Percentiles rank a stretch among this genome's conserved stretches.
phyloP scores from a whole-genome alignment of 192 early-diverging fungal genomes.

The Coemansia sp. region DNA sequence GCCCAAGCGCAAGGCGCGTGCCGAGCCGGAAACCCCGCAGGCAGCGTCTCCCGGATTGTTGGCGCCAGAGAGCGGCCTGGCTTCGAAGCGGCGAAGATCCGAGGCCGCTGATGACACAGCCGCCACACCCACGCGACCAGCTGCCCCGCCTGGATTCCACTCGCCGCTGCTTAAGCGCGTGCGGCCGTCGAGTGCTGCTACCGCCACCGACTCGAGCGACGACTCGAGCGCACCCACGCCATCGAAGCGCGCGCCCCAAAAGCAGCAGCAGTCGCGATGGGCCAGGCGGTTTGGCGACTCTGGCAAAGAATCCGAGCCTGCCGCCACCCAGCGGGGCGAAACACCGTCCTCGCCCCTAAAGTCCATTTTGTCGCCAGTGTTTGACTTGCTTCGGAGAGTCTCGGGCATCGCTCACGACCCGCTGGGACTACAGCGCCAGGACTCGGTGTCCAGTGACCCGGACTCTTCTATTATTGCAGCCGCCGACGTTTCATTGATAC shows the following conservation, averaged over 20 bases:
- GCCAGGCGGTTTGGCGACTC: slow-evolving; percentile 3
- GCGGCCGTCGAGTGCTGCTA: not conserved
- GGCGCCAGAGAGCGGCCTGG: not conserved
- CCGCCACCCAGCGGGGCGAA: slow-evolving; percentile 1
- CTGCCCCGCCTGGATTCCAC: slow-evolving; percentile 7
- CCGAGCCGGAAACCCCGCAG: not conserved
- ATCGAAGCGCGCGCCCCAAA: not conserved
- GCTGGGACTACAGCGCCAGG: slow-evolving; percentile 16
- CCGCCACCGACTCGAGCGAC: not conserved
- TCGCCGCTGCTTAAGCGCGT: slow-evolving; percentile 10
- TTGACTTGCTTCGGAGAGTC: slow-evolving; percentile 39
- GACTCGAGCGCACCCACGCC: slow-evolving; percentile 3
- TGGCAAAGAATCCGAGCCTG: not conserved
- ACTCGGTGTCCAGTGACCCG: not conserved
- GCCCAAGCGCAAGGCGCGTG: slow-evolving; percentile 35
- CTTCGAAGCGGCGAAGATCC: slow-evolving; percentile 11
- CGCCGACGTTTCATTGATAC: not conserved
- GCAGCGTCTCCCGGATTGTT: too few species aligned
- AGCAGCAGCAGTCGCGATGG: slow-evolving; percentile 6
- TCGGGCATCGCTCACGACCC: slow-evolving; percentile 38
- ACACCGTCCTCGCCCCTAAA: slow-evolving; percentile 41
- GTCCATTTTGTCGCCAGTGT: slow-evolving; percentile 36
- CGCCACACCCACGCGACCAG: not conserved
- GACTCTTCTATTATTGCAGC: not conserved
- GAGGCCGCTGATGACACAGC: not conserved